Evolutionary conservation across 1,284 basidiomycete species (phyloP).

Genomic region (Amylostereum areolatum): DNA sequence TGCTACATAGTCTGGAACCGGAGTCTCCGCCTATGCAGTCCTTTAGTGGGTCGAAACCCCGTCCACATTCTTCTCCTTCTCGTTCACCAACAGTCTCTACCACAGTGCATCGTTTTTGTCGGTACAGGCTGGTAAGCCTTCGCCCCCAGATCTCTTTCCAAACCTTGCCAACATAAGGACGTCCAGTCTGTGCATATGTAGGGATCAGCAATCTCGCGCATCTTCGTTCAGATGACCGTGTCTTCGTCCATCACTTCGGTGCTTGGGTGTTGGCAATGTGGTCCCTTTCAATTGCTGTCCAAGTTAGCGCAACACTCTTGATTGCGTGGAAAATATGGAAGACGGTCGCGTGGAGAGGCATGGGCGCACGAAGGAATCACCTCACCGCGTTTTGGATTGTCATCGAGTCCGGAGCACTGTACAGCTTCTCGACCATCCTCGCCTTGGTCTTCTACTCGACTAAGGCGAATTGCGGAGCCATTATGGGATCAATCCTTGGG

Average conservation of each 20-base stretch:
- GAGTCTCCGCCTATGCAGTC: neutral
- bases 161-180: neutral
- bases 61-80: neutral
- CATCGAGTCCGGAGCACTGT: neutral
- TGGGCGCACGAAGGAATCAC: neutral
- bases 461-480: neutral
- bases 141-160: neutral
- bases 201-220: neutral
- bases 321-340: neutral
- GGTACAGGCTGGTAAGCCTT: no score
- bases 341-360: neutral
- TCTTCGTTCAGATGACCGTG: neutral
- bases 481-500: neutral
- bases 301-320: neutral
- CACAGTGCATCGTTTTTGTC: neutral
- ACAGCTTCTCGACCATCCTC: neutral
- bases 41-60: neutral
- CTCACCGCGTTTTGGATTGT: neutral
- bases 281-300: neutral
- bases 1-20: neutral
- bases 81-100: neutral
- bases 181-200: neutral
- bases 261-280: neutral
- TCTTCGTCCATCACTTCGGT: neutral
- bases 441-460: neutral